Evolutionary conservation across 805 yeast species (phyloP).

Genomic region (Starmerella vaccinii): DNA sequence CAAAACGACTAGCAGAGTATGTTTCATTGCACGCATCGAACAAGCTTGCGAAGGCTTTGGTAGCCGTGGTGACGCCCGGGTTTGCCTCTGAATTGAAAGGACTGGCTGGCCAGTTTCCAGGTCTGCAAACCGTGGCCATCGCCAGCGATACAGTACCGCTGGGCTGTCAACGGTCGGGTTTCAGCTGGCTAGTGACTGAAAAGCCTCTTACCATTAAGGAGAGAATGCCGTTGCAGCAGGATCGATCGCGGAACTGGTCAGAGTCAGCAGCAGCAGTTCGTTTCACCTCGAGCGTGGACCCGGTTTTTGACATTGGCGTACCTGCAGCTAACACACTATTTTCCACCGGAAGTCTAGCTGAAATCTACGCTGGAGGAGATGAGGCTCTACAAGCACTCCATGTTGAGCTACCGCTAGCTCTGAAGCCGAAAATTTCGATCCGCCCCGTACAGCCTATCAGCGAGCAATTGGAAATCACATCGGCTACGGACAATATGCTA

Average conservation of each 20-base stretch:
- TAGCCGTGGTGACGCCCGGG: conserved; percentile 32
- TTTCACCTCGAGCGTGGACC: conserved; percentile 12
- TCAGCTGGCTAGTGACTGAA: conserved; percentile 24
- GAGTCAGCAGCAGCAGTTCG: conserved; percentile 18
- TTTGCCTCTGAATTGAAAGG: conserved; percentile 27
- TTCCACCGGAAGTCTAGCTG: conserved; percentile 23
- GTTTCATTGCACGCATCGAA: conserved; percentile 21
- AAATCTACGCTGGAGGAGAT: conserved; percentile 15
- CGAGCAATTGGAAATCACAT: conserved; percentile 36
- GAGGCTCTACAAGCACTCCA: conserved; percentile 20
- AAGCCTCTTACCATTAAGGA: conserved; percentile 22
- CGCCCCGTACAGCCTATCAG: conserved; percentile 20
- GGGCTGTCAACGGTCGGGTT: conserved; percentile 29
- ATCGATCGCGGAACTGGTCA: conserved; percentile 16
- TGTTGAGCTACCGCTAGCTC: conserved; percentile 13
- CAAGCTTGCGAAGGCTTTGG: conserved; percentile 21
- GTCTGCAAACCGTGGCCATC: conserved; percentile 26
- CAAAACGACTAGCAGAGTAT: conserved; percentile 18
- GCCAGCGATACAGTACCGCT: conserved; percentile 30
- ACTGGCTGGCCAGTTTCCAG: conserved; percentile 18
- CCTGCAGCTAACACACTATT: conserved; percentile 32
- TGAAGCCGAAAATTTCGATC: conserved; percentile 7
- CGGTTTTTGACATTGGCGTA: conserved; percentile 21
- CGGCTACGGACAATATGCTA: conserved; percentile 47
- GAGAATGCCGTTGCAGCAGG: conserved; percentile 1